Base-by-base conservation (phyloP, 129 eudicot genomes). In the Chrysanthemum makinoi region DNA sequence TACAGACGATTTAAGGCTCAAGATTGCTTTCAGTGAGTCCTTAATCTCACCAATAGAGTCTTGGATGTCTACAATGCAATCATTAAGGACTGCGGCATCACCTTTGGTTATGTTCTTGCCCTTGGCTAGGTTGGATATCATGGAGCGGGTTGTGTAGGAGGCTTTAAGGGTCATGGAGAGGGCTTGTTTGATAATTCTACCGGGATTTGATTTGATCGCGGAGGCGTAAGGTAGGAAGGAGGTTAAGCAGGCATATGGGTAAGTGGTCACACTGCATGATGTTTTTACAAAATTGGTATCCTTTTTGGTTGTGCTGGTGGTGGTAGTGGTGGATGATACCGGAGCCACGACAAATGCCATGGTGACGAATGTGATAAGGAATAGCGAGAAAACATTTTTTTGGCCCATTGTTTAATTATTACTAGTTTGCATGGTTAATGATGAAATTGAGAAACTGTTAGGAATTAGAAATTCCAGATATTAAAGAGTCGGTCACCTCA, bases 11-110 rank as follows among this genome's bases (percentile, higher is more conserved):
- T 18, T 19, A 30, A 79, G 74, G 63, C 16, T 65, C 2, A 74
- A 79, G 57, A 79, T 51, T 0, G 74, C 75, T 14, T 58, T 50
- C 12, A 72, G 43, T 0, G 74, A 79, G 77, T 79, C 56, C 19
- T 67, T 79, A 6, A 87, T 87, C 62, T 85, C 86, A 17, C 65
- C 74, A 4, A 90, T 77, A 20, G 91, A 72, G n/a, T 87, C 96
- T 12, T 81, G 68, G 24, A 85, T 28, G 35, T 85, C 83, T 6
- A 58, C 85, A 9, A 85, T 72, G 82, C 97, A 88, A 46, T 88
- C 92, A 33, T 65, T 81, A 24, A 91, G 64, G 15, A 72, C 84
- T 0, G 67, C 62, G 0, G 86, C 87, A 10, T 20, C 22, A 20
- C 22, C 30, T 11, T 51, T 65, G 10, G 80, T 58, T 10, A 91